Evolutionary conservation across 306 rosid genomes (phyloP).

Genomic region (Begonia fuchsioides): DNA sequence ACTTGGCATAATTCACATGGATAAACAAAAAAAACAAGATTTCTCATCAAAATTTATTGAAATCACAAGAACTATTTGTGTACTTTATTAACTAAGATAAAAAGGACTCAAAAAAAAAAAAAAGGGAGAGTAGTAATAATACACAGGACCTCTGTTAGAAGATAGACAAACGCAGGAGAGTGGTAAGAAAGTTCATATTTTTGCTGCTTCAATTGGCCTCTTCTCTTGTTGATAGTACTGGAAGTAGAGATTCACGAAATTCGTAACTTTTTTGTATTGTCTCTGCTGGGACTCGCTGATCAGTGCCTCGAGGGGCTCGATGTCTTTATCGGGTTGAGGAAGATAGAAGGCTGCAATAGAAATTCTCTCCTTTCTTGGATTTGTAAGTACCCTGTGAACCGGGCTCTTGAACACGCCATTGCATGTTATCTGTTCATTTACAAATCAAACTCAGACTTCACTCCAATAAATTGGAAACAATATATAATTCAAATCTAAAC

Average conservation of each 20-base stretch:
- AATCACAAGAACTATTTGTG: too few species aligned
- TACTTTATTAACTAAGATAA: background rate
- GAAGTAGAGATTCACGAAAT: constrained; percentile 24
- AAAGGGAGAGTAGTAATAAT: too few species aligned
- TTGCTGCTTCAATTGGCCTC: constrained; percentile 48
- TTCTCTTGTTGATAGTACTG: constrained; percentile 46
- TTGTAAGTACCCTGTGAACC: constrained; percentile 42
- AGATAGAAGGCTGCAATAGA: constrained; percentile 37
- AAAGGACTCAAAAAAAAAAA: background rate
- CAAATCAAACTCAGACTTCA: too few species aligned
- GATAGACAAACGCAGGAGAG: too few species aligned
- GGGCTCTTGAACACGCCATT: constrained; percentile 59
- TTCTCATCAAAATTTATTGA: too few species aligned
- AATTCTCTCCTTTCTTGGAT: constrained; percentile 37
- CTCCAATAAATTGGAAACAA: too few species aligned
- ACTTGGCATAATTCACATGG: too few species aligned
- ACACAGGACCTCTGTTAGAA: too few species aligned
- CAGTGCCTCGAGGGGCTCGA: constrained; percentile 31
- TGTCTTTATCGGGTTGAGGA: constrained; percentile 34
- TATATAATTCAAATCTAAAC: background rate
- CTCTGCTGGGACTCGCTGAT: constrained; percentile 35
- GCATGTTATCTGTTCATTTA: constrained; percentile 16
- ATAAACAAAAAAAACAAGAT: too few species aligned
- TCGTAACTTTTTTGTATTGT: constrained; percentile 27
- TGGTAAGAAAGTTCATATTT: constrained; percentile 6